Evolutionary conservation across 2,329 filamentous ascomycete species (phyloP).

Genomic region (Aspergillus flavus): DNA sequence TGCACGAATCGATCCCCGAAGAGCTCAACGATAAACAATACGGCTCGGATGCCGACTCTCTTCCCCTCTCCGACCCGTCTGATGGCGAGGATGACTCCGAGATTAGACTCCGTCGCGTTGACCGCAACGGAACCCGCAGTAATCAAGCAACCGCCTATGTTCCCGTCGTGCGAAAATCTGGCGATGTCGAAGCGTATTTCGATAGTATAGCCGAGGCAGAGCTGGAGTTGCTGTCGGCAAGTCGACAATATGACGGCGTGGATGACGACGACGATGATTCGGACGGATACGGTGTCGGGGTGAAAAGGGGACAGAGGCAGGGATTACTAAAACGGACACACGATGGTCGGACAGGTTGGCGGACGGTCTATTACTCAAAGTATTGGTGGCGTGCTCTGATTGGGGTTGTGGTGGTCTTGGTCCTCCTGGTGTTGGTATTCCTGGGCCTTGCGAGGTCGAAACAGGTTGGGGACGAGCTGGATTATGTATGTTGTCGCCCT

Average conservation of each 20-base stretch:
- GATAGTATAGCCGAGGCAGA: conserved; percentile 28
- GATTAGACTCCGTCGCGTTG: conserved; percentile 19
- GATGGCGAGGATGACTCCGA: conserved; percentile 15
- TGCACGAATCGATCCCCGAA: conserved; percentile 24
- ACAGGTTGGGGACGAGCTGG: conserved; percentile 3
- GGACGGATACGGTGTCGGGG: conserved; percentile 13
- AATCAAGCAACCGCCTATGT: conserved; percentile 14
- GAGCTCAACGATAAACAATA: conserved; percentile 13
- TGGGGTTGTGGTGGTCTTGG: conserved; percentile 20
- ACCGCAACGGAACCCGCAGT: conserved; percentile 8
- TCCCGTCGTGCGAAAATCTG: conserved; percentile 20
- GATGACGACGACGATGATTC: conserved; percentile 18
- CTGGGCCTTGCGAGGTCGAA: conserved; percentile 17
- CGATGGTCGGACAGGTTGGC: conserved; percentile 17
- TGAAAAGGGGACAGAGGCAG: conserved; percentile 10
- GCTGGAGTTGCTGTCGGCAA: conserved; percentile 24
- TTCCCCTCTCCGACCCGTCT: conserved; percentile 16
- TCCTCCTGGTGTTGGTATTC: conserved; percentile 24
- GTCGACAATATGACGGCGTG: conserved; percentile 21
- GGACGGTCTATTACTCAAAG: conserved; percentile 22
- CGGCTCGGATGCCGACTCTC: conserved; percentile 12
- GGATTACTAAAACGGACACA: conserved; percentile 3
- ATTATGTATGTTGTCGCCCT: conserved; percentile 16
- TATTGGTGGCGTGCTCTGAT: conserved; percentile 27
- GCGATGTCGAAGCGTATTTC: conserved; percentile 27